Evolutionary conservation across 768 basidiomycete species (phyloP), one percentile per base, ranked within the genome.

Genomic region (Calocera cornea): DNA sequence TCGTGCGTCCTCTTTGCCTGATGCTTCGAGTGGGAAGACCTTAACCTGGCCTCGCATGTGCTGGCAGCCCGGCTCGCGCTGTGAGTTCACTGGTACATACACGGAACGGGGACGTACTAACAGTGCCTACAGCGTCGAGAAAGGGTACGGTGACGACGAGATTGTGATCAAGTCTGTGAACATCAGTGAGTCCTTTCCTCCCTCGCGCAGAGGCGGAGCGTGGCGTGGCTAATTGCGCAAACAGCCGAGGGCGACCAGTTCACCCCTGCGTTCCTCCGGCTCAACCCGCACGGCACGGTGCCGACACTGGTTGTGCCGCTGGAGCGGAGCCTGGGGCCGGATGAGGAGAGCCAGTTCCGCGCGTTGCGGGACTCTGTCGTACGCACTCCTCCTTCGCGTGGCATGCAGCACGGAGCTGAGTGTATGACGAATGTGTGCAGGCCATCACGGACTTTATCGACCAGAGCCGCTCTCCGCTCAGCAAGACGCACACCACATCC

Each of bases 291-390:
- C 74, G 92, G 90, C 7, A 89, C 87, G 27, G 83, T 93, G 2
- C 92, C 92, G 12, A 89, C 88, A 1, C 78, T 94, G 64, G 86
- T 93, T 31, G 92, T 93, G n/a, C 92, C 92, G 0, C 79, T 92
- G 12, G 78, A 86, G 70, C 86, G 88, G 70, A 88, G 90, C 2
- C 80, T 92, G 10, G 76, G 82, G 0, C 79, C 82, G 1, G 89
- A 87, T 19, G 81, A 86, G 29, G 89, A 90, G 72, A 88, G 85
- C 71, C 83, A 88, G 47, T 95, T 90, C 80, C 88, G 90, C 72
- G 86, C 90, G 1, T 77, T 95, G 66, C 83, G 85, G 27, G 89
- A 91, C 70, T 83, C 85, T 16, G 87, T 87, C 79, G 92, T 88
- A 67, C 66, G 67, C 65, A 34, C 65, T 38, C 44, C 67, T 1